These are phyloP conservation scores for Naegleria fowleri DNA, from an alignment of 208 protist species.

Conservation along the genomic window DNA sequence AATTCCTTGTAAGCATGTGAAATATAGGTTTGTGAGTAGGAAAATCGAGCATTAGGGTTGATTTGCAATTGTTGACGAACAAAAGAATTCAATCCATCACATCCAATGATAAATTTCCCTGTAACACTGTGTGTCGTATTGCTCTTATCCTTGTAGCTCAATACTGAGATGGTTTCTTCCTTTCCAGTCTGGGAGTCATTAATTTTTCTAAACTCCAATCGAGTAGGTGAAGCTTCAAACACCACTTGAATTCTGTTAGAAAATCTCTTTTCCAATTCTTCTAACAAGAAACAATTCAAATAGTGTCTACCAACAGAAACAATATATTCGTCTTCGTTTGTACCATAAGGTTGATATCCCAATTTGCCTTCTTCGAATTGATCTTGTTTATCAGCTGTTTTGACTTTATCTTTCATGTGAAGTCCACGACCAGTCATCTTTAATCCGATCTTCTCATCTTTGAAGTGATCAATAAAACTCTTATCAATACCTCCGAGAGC, in stretches of 20 bases:
- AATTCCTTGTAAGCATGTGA: slow-evolving; percentile 29
- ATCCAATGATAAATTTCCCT: slow-evolving; percentile 14
- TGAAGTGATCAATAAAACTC: background rate
- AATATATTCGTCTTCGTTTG: background rate
- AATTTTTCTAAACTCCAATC: background rate
- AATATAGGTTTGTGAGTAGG: background rate
- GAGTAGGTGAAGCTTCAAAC: background rate
- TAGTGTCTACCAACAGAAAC: background rate
- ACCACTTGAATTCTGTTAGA: background rate
- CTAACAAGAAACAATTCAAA: slow-evolving; percentile 9
- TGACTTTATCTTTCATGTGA: background rate
- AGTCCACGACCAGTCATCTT: background rate
- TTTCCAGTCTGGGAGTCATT: background rate
- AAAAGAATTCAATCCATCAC: background rate
- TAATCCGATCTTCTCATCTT: background rate
- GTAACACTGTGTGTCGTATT: background rate
- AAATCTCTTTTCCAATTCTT: background rate
- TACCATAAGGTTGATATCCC: slow-evolving; percentile 3
- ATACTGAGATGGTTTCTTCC: background rate
- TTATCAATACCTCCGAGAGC: background rate
- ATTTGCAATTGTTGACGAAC: slow-evolving; percentile 7
- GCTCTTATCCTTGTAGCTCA: background rate
- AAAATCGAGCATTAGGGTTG: background rate
- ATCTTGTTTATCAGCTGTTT: background rate
- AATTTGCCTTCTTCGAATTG: background rate